Evolutionary conservation across 1,139 yeast genomes (phyloP).

Genomic region (Magnusiomyces fungicola): DNA sequence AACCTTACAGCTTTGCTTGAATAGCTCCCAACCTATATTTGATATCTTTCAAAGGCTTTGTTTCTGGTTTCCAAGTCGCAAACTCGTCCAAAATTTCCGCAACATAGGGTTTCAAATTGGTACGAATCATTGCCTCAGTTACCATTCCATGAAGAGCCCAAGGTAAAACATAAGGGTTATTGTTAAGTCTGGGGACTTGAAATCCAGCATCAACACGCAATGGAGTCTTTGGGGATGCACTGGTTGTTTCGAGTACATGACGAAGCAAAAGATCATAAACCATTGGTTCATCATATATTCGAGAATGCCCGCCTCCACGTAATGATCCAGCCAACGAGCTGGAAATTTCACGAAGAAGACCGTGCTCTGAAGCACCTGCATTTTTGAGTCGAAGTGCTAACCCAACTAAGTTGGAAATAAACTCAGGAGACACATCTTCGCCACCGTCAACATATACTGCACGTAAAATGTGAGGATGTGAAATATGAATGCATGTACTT

Average conservation of each 20-base stretch:
- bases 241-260: constrained; percentile 66
- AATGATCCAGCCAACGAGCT: constrained; percentile 79
- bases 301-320: constrained; percentile 93
- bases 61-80: constrained; percentile 79
- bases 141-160: constrained; percentile 87
- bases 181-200: constrained; percentile 36
- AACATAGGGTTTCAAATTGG: constrained; percentile 44
- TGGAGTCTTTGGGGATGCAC: constrained; percentile 21
- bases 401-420: constrained; percentile 44
- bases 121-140: constrained; percentile 41
- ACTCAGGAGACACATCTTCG: constrained; percentile 43
- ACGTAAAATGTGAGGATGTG: constrained; percentile 83
- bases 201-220: constrained; percentile 24
- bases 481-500: constrained; percentile 70
- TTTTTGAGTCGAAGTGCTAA: constrained; percentile 38
- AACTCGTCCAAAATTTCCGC: constrained; percentile 58
- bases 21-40: constrained; percentile 74
- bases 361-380: constrained; percentile 34
- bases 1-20: constrained; percentile 23
- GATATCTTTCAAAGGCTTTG: constrained; percentile 71
- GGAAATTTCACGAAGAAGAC: constrained; percentile 67
- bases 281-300: constrained; percentile 72
- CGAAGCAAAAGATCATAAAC: constrained; percentile 78
- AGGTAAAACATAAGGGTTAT: constrained; percentile 81
- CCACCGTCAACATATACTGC: constrained; percentile 84